Conservation (phyloP, 192 early-diverging fungal genomes). For the Mortierella hygrophila region DNA sequence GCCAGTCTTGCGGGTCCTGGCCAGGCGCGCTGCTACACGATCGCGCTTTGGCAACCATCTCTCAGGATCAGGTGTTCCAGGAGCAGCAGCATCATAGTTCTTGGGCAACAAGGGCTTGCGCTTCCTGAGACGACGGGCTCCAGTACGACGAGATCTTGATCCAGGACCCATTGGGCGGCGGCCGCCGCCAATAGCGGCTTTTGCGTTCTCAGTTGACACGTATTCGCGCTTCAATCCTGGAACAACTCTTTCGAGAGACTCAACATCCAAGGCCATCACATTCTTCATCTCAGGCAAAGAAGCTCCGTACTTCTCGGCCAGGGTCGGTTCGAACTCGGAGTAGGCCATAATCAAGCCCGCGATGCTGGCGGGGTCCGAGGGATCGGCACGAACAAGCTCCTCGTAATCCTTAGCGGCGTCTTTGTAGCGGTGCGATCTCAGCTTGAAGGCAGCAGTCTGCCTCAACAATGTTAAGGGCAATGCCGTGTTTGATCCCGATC, state of each 20-base stretch:
- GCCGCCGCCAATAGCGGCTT: constrained; percentile 10
- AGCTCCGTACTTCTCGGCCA: constrained; percentile 75
- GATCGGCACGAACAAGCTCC: constrained; percentile 74
- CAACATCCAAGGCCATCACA: constrained; percentile 59
- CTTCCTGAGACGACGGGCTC: constrained; percentile 63
- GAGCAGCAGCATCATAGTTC: constrained; percentile 60
- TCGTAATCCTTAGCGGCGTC: constrained; percentile 81
- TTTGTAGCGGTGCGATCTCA: constrained; percentile 65
- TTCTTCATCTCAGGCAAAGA: constrained; percentile 61
- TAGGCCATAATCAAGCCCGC: constrained; percentile 77
- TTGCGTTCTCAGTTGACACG: constrained; percentile 27
- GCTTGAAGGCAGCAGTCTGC: constrained; percentile 77
- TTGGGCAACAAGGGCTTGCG: constrained; percentile 70
- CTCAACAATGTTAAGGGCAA: constrained; percentile 61
- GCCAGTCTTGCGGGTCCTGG: constrained; percentile 71
- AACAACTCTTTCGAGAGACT: constrained; percentile 66
- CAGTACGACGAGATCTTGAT: constrained; percentile 39
- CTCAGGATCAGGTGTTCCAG: constrained; percentile 70
- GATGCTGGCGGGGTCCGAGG: constrained; percentile 70
- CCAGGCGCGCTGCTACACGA: constrained; percentile 64
- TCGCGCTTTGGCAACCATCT: constrained; percentile 81
- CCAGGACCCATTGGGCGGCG: constrained; percentile 21
- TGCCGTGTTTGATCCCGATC: constrained; percentile 8
- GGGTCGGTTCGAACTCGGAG: constrained; percentile 67
- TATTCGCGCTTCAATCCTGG: constrained; percentile 69